These are phyloP conservation scores for Ophiostoma fasciatum DNA, from an alignment of 2,329 filamentous ascomycete species.

Conservation along the genomic window DNA sequence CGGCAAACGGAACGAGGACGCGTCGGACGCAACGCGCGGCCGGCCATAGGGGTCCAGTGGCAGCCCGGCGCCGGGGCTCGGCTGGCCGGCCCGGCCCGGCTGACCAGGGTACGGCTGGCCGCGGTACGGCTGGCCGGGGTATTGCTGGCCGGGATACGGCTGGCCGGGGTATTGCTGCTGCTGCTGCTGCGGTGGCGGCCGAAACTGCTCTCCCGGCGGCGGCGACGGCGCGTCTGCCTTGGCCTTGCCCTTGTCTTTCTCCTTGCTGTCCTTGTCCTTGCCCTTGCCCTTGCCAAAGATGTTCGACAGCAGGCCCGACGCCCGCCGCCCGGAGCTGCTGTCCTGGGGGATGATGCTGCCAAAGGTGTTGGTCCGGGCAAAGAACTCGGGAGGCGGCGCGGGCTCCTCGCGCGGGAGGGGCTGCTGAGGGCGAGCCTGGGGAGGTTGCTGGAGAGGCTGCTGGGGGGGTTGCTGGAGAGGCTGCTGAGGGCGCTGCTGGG, in stretches of 20 bases:
- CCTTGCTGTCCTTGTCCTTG: constrained; percentile 3
- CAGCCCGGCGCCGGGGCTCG: too few species aligned
- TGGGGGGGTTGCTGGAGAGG: too few species aligned
- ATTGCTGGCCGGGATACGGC: too few species aligned
- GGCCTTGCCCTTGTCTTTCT: background rate
- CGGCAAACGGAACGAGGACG: background rate
- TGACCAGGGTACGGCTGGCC: background rate
- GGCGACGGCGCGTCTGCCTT: background rate
- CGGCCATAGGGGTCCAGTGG: constrained; percentile 1
- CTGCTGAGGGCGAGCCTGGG: constrained; percentile 17
- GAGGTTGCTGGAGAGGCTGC: too few species aligned
- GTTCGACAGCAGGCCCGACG: constrained; percentile 5
- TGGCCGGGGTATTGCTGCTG: too few species aligned
- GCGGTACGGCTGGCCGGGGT: too few species aligned
- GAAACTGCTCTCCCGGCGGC: background rate
- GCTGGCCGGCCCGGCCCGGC: background rate
- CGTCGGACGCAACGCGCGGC: constrained; percentile 4
- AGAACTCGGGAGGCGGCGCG: background rate
- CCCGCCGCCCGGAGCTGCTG: background rate
- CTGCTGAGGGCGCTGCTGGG: too few species aligned
- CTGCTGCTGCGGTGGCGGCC: constrained; percentile 1
- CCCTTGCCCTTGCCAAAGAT: constrained; percentile 8
- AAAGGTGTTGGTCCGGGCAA: constrained; percentile 6
- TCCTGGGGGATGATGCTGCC: constrained; percentile 4
- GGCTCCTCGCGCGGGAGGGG: constrained; percentile 7